Evolutionary conservation across 176 grass and related monocot species (phyloP).

Genomic region (Hyparrhenia diplandra): DNA sequence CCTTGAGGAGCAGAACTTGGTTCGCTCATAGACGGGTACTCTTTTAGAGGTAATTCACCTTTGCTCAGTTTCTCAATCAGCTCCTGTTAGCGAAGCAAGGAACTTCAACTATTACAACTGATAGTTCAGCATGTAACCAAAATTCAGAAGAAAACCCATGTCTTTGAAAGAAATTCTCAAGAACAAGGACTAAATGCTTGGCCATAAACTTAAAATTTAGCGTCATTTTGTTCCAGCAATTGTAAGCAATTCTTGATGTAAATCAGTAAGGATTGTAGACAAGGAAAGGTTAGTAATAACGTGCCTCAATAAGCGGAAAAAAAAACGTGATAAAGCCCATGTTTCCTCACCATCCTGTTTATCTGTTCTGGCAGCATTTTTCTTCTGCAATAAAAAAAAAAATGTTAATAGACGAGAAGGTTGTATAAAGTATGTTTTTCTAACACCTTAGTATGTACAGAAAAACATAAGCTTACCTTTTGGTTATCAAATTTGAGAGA

Average conservation of each 20-base stretch:
- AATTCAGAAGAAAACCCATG: not conserved
- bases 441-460: too few relatives aligned
- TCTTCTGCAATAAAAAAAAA: constrained; percentile 54
- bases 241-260: constrained; percentile 6
- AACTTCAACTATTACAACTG: not conserved
- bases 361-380: constrained; percentile 78
- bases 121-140: not conserved
- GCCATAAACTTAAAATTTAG: not conserved
- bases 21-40: constrained; percentile 74
- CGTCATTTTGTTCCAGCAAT: constrained; percentile 17
- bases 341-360: constrained; percentile 61
- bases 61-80: constrained; percentile 74
- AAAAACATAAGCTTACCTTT: constrained; percentile 47
- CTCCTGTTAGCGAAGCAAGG: constrained; percentile 48
- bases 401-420: constrained; percentile 32
- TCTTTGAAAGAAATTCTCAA: not conserved
- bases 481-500: constrained; percentile 86
- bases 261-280: not conserved
- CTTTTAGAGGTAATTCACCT: constrained; percentile 64
- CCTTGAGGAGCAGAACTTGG: constrained; percentile 40
- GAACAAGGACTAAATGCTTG: not conserved
- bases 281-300: not conserved
- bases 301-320: constrained; percentile 85
- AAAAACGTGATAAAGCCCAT: constrained; percentile 84
- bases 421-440: constrained; percentile 3